Evolutionary conservation across 2,329 filamentous ascomycete genomes (phyloP), one percentile per base, ranked within the genome.

Genomic region (Erysiphe pulchra): DNA sequence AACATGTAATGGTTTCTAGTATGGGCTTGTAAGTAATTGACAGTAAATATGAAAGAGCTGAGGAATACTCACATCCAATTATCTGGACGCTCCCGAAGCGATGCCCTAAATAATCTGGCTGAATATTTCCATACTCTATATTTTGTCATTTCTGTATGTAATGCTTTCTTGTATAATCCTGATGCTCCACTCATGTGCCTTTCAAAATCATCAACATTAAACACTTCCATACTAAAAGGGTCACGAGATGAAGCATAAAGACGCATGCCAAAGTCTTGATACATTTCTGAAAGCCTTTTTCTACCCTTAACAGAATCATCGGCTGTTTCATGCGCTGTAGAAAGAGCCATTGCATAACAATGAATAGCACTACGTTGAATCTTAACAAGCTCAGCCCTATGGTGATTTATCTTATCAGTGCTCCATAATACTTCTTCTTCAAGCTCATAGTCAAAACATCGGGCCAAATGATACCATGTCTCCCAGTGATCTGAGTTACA

Each of bases 161-260:
- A 65, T 42, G 63, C 59, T 20, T 63, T 65, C 55, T 71, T 67
- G 55, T 74, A 75, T 61, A 76, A 72, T 30, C 65, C 65, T 45
- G 64, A 62, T 36, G 68, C 61, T 20, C 66, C 64, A 47, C 62
- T 67, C 56, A 71, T 78, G 54, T 74, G 75, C 38, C 72, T 71
- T 47, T 71, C 66, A 52, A 70, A 70, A n/a, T 71, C 72, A 10
- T 71, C 67, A 12, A 77, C 61, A 41, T 63, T 66, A 56, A 82
- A 82, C 1, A 73, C 72, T 47, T 70, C 67, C 75, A 80, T 80
- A 16, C 63, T 65, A 48, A 82, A 73, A 9, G 78, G 78, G 49
- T 76, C 71, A 43, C 77, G 65, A 0, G 75, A 75, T 14, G 77
- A 80, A 2, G 75, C 68, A 57, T 82, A 83, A 13, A 82, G 62